Base-by-base conservation (phyloP, 768 basidiomycete genomes). In the Pleurotus citrinopileatus region DNA sequence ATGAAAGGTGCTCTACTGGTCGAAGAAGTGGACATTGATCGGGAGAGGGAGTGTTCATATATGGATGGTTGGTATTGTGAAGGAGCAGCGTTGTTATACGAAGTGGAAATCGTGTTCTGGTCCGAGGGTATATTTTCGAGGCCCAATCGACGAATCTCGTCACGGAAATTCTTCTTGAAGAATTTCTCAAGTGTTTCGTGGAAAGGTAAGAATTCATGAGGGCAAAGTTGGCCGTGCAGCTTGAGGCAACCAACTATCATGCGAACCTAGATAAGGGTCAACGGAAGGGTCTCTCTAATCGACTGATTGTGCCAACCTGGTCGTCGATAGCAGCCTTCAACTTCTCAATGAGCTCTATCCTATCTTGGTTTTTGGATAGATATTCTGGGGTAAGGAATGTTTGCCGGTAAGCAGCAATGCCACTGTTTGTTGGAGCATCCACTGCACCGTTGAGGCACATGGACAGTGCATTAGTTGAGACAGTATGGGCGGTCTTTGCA, bases 131-230 rank as follows among this genome's bases (percentile, higher is more conserved):
- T 63, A 25, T 74, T 72, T 40, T 87, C 87, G 4, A 86, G 76
- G 1, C 77, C 79, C 42, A 94, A 72, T 3, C 88, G 82, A 46
- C 80, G 79, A 42, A 94, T 87, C 64, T 94, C 91, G 32, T 93
- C 91, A 3, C 81, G 69, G 71, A 91, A 94, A 63, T 91, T 91
- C 67, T 87, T 90, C 53, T 75, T 80, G 76, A 92, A 94, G 69
- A 94, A 88, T 57, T 80, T 85, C 65, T 91, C 87, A 42, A 98
- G 75, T 0, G 92, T 93, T 55, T 87, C 86, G 65, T 98, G 95
- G 79, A 98, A 98, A 3, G 85, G 81, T n/a, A 88, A 72, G 80
- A 97, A 96, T 66, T 94, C 93, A 10, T 83, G 80, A 0, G 91
- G 83, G 64, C 93, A 94, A 26, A 96, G 71, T 42, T 83, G 78